These are phyloP conservation scores for Colletotrichum liaoningense DNA, from an alignment of 2,329 filamentous ascomycete genomes.

Conservation along the genomic window DNA sequence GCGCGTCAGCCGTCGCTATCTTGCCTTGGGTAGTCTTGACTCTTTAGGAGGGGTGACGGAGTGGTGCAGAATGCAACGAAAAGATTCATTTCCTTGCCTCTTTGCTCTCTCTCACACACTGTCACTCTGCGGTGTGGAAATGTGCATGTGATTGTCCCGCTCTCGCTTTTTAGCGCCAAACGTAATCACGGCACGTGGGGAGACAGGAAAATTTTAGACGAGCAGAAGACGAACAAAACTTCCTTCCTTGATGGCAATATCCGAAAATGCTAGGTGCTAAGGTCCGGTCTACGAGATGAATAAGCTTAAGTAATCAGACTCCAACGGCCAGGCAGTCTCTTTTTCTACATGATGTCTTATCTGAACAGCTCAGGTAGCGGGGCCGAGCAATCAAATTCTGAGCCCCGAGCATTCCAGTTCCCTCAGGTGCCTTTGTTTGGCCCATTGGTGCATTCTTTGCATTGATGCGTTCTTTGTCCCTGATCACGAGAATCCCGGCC, in stretches of 20 bases:
- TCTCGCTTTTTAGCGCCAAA: conserved; percentile 15
- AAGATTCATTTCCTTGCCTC: not conserved
- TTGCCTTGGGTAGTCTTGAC: not conserved
- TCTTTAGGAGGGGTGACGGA: not conserved
- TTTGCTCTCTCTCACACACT: no score
- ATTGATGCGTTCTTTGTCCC: not conserved
- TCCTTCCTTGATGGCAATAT: not conserved
- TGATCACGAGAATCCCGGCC: not conserved
- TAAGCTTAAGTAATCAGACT: conserved; percentile 33
- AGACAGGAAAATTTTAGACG: not conserved
- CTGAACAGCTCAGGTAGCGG: no score
- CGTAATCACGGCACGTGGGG: conserved; percentile 28
- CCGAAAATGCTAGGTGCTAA: conserved; percentile 19
- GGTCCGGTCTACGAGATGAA: not conserved
- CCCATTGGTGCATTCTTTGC: not conserved
- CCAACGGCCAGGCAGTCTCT: no score
- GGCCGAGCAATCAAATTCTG: not conserved
- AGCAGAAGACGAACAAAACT: not conserved
- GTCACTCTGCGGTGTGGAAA: no score
- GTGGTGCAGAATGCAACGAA: not conserved
- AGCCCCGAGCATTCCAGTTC: not conserved
- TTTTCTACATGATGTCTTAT: no score
- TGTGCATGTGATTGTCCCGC: conserved; percentile 20
- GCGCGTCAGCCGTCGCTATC: conserved; percentile 15
- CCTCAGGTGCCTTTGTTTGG: not conserved